Evolutionary conservation across 2,329 filamentous ascomycete genomes (phyloP).

Genomic region (Aspergillus niger): DNA sequence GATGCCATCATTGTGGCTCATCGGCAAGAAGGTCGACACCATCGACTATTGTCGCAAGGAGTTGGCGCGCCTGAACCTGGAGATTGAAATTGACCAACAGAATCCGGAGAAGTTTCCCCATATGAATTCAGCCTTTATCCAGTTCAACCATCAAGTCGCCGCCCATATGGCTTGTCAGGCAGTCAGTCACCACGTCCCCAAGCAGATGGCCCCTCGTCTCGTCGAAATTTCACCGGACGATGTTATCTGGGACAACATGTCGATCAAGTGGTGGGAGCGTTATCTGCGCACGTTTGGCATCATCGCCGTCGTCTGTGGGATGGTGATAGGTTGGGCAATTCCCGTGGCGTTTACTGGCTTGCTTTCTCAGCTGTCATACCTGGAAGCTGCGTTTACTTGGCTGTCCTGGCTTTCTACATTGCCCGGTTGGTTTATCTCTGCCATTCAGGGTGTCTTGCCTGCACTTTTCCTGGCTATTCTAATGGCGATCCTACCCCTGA

Average conservation of each 20-base stretch:
- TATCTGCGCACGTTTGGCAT: conserved; percentile 73
- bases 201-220: conserved; percentile 86
- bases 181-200: conserved; percentile 84
- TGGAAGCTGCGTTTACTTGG: conserved; percentile 69
- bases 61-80: conserved; percentile 81
- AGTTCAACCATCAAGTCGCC: conserved; percentile 96
- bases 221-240: conserved; percentile 94
- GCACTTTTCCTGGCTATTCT: conserved; percentile 74
- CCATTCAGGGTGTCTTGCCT: conserved; percentile 84
- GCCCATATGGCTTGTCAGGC: conserved; percentile 98
- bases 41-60: conserved; percentile 90
- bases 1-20: conserved; percentile 74
- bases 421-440: conserved; percentile 62
- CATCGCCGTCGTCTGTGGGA: conserved; percentile 65
- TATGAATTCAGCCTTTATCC: conserved; percentile 96
- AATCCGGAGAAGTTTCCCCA: conserved; percentile 82
- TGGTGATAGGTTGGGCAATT: conserved; percentile 87
- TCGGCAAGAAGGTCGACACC: conserved; percentile 90
- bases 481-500: conserved; percentile 76
- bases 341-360: conserved; percentile 86
- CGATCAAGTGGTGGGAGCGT: conserved; percentile 88
- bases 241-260: conserved; percentile 97
- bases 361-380: conserved; percentile 72
- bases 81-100: conserved; percentile 88
- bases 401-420: conserved; percentile 68